Conservation (phyloP, 805 yeast genomes). For the Nakazawaea ernobii region DNA sequence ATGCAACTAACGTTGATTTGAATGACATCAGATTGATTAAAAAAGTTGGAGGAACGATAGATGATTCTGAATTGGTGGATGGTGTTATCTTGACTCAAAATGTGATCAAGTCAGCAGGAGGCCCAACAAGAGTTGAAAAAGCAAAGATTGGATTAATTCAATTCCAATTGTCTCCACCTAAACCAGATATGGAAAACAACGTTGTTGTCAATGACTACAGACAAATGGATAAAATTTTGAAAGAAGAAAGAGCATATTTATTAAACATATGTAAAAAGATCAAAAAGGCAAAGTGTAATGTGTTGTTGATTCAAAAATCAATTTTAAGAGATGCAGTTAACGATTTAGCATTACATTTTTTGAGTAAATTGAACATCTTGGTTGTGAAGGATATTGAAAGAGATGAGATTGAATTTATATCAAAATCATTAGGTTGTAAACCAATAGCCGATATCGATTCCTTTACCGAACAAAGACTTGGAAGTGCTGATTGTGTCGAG, state of each 20-base stretch:
- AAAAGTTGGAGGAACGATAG: conserved; percentile 96
- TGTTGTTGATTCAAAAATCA: conserved; percentile 84
- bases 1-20: conserved; percentile 70
- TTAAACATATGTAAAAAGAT: conserved; percentile 93
- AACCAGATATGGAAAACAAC: conserved; percentile 96
- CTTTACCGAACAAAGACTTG: conserved; percentile 89
- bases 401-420: conserved; percentile 90
- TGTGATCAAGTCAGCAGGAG: conserved; percentile 87
- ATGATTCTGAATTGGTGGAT: conserved; percentile 86
- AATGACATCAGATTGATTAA: conserved; percentile 85
- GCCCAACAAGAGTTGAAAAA: conserved; percentile 91
- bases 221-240: conserved; percentile 97
- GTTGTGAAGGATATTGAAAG: conserved; percentile 94
- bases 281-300: conserved; percentile 95
- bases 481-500: conserved; percentile 87
- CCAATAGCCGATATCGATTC: conserved; percentile 95
- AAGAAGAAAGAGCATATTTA: conserved; percentile 95
- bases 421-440: conserved; percentile 82
- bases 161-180: conserved; percentile 94
- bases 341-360: conserved; percentile 89
- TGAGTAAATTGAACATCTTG: conserved; percentile 88
- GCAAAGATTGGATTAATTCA: conserved; percentile 87
- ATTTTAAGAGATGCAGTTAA: conserved; percentile 92
- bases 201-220: conserved; percentile 96
- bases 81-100: conserved; percentile 93